Evolutionary conservation across 2,329 filamentous ascomycete species (phyloP), one percentile per base, ranked within the genome.

Genomic region (Dactylellina drechsleri): DNA sequence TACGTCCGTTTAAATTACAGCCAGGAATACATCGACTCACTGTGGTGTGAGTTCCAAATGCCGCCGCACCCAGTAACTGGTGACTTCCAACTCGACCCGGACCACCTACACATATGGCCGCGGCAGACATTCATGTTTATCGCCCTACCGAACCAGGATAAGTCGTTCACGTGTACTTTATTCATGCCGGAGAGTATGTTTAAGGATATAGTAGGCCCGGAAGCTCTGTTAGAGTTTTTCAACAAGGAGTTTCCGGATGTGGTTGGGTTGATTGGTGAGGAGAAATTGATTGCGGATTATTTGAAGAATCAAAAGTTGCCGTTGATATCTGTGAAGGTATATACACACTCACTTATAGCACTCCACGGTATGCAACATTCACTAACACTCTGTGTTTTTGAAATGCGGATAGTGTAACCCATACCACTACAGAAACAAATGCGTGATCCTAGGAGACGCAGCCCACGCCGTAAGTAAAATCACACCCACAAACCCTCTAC

Each of bases 51-150:
- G 81, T 98, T 99, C 81, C 89, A 89, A 58, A 92, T 99, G 76
- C 84, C 87, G 18, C 86, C 91, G 0, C 77, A 78, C 10, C 80
- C 82, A 0, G 77, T 81, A 6, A 78, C 80, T 0, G 84, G 85
- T 20, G 83, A 85, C 53, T 98, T 96, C 81, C 85, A 86, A 56
- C 95, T 98, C 78, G 95, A 92, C 0, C 92, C 93, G 0, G 92
- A 97, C 79, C 93, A 98, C 81, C 85, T 99, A 0, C 95, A 99
- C 82, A 99, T 99, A 81, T 99, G 95, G 95, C 95, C 95, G 0
- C 93, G 92, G 36, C 90, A 89, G 79, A 89, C 93, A 49, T 94
- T 95, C 80, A 98, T 99, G 96, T 99, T 99, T 83, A 99, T 99
- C 80, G 96, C 95, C 16, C 93, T 99, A 50, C 94, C 95, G 0